Conservation (phyloP, 441 rosid species). For the Arabidopsis hybrid region DNA sequence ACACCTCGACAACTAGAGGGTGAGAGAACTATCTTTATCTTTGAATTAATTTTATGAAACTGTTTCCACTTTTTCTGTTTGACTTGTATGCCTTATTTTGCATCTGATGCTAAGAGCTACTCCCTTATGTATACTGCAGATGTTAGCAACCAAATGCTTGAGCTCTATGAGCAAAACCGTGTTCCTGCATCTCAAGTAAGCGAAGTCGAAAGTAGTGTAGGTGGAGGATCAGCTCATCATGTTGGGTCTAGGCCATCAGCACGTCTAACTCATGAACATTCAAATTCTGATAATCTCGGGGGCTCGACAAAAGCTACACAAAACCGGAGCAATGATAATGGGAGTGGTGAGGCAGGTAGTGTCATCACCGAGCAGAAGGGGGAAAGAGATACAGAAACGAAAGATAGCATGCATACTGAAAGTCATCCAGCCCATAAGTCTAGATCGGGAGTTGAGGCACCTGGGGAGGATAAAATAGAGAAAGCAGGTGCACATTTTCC, state of each 20-base stretch:
- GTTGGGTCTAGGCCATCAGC: constrained; percentile 59
- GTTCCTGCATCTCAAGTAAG: constrained; percentile 73
- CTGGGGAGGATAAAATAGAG: constrained; percentile 54
- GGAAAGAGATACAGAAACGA: constrained; percentile 55
- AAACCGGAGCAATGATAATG: constrained; percentile 60
- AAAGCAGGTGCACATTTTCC: constrained; percentile 49
- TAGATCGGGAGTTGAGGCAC: constrained; percentile 50
- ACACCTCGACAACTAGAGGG: constrained; percentile 99
- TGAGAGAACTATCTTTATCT: constrained; percentile 51
- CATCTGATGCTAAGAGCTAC: constrained; percentile 20
- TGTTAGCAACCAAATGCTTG: constrained; percentile 98
- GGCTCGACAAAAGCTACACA: constrained; percentile 52
- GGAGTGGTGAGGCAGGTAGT: constrained; percentile 72
- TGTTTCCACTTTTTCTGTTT: constrained; percentile 25
- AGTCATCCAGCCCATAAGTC: constrained; percentile 47
- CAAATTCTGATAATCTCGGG: constrained; percentile 56
- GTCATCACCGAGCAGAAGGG: constrained; percentile 70
- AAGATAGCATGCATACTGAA: constrained; percentile 55
- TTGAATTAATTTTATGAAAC: not conserved
- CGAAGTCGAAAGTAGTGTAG: constrained; percentile 86
- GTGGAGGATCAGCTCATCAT: constrained; percentile 62
- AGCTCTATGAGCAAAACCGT: constrained; percentile 91
- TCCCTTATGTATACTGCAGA: constrained; percentile 57
- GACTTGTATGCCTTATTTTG: not conserved
- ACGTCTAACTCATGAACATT: constrained; percentile 54